Conservation (phyloP, 495 filamentous ascomycete species). For the Neurospora tetraspora region DNA sequence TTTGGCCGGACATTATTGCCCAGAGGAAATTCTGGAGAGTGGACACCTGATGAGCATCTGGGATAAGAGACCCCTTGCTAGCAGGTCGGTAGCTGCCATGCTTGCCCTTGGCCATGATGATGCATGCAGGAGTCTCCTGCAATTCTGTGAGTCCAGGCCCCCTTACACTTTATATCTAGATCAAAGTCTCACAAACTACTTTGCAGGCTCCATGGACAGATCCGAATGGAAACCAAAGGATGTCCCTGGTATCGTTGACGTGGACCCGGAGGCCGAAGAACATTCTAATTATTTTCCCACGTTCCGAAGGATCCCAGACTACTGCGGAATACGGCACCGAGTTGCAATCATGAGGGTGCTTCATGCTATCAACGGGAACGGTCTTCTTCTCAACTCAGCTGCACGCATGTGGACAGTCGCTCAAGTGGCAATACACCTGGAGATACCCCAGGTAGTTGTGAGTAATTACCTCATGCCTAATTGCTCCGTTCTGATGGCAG, state of each 20-base stretch:
- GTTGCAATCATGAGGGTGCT: constrained; percentile 51
- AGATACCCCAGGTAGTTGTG: constrained; percentile 35
- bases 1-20: constrained; percentile 32
- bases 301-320: constrained; percentile 38
- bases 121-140: constrained; percentile 9
- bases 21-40: constrained; percentile 12
- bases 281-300: constrained; percentile 3
- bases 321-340: constrained; percentile 50
- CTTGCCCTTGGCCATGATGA: constrained; percentile 26
- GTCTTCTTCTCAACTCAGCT: constrained; percentile 51
- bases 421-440: constrained; percentile 46
- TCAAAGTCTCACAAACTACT: background rate
- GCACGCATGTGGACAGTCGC: constrained; percentile 54
- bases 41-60: background rate
- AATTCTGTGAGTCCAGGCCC: constrained; percentile 6
- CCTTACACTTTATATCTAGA: background rate
- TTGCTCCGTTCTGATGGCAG: background rate
- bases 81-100: constrained; percentile 16
- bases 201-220: constrained; percentile 9
- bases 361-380: constrained; percentile 37
- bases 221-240: constrained; percentile 6
- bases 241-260: constrained; percentile 14
- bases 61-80: constrained; percentile 10
- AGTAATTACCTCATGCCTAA: constrained; percentile 1
- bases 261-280: background rate